These are phyloP conservation scores for Flaveria bidentis DNA, from an alignment of 129 eudicot genomes.

Conservation along the genomic window DNA sequence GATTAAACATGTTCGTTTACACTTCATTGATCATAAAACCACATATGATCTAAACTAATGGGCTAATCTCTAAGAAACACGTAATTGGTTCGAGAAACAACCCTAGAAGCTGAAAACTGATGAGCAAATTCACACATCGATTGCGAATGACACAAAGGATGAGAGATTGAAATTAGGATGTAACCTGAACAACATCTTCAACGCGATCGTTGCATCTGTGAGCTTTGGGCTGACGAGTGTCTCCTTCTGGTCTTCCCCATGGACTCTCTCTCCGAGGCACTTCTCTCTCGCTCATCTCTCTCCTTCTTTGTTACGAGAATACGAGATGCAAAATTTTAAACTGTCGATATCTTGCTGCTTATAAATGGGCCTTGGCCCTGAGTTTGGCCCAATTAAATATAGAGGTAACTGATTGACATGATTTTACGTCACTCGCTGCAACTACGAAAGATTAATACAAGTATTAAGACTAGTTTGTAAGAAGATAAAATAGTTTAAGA, in stretches of 20 bases:
- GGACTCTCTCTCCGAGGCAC: slow-evolving; percentile 96
- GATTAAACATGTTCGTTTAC: slow-evolving; percentile 9
- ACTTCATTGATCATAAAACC: background rate
- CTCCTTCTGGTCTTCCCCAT: slow-evolving; percentile 85
- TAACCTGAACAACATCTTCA: slow-evolving; percentile 89
- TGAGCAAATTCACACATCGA: slow-evolving; percentile 16
- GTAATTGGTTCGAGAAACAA: background rate
- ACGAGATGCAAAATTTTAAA: background rate
- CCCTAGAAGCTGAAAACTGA: background rate
- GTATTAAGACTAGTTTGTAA: no score
- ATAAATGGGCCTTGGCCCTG: background rate
- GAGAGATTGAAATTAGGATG: background rate
- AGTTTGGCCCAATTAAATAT: no score
- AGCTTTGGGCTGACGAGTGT: slow-evolving; percentile 65
- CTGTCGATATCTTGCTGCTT: background rate
- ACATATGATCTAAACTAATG: background rate
- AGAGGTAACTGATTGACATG: no score
- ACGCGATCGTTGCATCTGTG: slow-evolving; percentile 95
- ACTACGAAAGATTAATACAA: no score
- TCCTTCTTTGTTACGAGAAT: background rate
- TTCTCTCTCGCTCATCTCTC: slow-evolving; percentile 64
- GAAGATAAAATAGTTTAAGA: no score
- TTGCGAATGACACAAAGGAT: background rate
- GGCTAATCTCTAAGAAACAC: background rate
- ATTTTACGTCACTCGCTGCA: no score